Evolutionary conservation across 176 grass and related monocot genomes (phyloP).

Genomic region (Stipa capillata): DNA sequence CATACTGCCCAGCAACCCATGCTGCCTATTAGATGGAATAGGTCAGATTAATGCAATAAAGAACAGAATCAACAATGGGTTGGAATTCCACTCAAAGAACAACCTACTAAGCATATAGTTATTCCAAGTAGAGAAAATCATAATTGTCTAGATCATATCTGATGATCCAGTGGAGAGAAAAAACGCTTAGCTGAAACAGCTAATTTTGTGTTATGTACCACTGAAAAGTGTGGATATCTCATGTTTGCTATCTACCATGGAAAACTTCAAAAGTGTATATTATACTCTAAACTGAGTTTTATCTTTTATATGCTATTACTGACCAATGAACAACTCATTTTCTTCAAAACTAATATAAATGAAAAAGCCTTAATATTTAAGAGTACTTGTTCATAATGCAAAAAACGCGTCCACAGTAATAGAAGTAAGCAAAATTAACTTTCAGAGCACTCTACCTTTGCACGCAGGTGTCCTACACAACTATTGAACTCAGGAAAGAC

Average conservation of each 20-base stretch:
- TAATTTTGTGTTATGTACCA: background rate
- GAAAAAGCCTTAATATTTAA: background rate
- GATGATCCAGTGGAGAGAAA: background rate
- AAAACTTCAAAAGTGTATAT: background rate
- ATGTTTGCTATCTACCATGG: background rate
- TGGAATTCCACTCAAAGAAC: background rate
- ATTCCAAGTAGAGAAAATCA: background rate
- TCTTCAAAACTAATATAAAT: background rate
- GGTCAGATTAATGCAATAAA: conserved; percentile 16
- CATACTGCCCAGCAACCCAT: conserved; percentile 98
- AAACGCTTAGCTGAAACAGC: background rate
- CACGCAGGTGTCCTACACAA: conserved; percentile 64
- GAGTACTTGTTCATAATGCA: background rate
- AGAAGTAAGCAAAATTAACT: conserved; percentile 20
- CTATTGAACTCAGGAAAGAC: conserved; percentile 75
- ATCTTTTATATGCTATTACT: background rate
- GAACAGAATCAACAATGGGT: background rate
- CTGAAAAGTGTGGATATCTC: background rate
- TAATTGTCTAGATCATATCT: background rate
- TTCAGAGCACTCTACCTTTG: conserved; percentile 42
- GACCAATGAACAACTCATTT: background rate
- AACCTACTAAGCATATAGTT: background rate
- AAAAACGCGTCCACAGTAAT: background rate
- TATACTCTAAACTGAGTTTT: background rate
- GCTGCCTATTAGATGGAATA: conserved; percentile 53